Evolutionary conservation across 2,329 filamentous ascomycete species (phyloP), one percentile per base, ranked within the genome.

Genomic region (Xylaria sp.): DNA sequence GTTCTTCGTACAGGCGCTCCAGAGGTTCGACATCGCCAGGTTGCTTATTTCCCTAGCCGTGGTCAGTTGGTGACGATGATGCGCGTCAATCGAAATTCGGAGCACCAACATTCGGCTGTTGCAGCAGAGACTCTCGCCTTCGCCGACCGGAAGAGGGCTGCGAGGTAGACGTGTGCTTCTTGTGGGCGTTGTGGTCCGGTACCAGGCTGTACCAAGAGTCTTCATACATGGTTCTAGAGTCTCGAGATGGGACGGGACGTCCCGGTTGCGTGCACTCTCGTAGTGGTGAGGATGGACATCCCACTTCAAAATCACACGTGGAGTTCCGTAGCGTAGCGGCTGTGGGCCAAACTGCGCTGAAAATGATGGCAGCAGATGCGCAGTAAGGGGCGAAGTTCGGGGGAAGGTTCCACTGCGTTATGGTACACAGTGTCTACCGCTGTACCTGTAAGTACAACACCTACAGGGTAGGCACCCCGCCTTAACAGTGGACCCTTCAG

Each of bases 121-220:
- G 88, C 63, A 94, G 84, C 60, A 94, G 84, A 48, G 91, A 93
- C 77, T 91, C 87, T 75, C 87, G 89, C 68, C 92, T 88, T 72
- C 86, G 87, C 77, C 92, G 91, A 60, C 85, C 86, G 53, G 84
- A 73, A 57, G 81, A 73, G 57, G 81, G 76, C 65, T 84, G 81
- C 37, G 75, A 76, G 48, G 84, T 81, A 27, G 83, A 80, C 51
- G 82, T 75, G n/a, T 82, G 81, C 69, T 83, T 83, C 74, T 84
- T 86, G 71, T 85, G 82, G 66, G 86, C 82, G 63, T 35, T 54
- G 27, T 87, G 81, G 64, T 91, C 88, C 29, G 91, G 87, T 72
- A 92, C 88, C 77, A 93, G 91, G 78, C 87, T 93, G 82, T 94
- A 93, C 92, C 92, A 95, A 35, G 91, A 90, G 80, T 95, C 92